phyloP scores from a whole-genome alignment of 768 basidiomycete species.

The Coprinopsis strossmayeri region DNA sequence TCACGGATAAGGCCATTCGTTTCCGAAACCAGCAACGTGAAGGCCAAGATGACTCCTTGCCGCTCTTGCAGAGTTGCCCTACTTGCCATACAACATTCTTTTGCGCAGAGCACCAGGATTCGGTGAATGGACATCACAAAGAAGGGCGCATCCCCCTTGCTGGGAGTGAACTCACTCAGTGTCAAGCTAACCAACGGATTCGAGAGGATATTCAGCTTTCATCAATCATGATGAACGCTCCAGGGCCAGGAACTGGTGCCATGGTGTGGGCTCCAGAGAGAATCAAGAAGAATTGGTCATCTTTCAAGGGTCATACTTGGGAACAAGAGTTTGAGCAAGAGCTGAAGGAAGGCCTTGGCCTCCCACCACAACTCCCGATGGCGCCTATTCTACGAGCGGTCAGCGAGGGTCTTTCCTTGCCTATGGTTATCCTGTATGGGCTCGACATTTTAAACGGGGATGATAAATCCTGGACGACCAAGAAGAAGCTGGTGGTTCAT shows the following conservation, averaged over 20 bases:
- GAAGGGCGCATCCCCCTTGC: constrained; percentile 16
- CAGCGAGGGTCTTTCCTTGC: constrained; percentile 23
- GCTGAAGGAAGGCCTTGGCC: constrained; percentile 8
- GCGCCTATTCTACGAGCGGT: constrained; percentile 18
- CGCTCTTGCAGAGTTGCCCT: constrained; percentile 17
- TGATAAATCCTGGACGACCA: constrained; percentile 21
- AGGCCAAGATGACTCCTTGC: constrained; percentile 1
- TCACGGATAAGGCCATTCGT: constrained; percentile 20
- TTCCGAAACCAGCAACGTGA: constrained; percentile 15
- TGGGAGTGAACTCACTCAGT: constrained; percentile 21
- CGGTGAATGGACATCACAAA: constrained; percentile 15
- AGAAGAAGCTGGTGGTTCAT: constrained; percentile 24
- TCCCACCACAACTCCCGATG: constrained; percentile 3
- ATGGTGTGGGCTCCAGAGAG: constrained; percentile 27
- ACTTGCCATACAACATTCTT: constrained; percentile 22
- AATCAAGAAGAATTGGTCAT: constrained; percentile 18
- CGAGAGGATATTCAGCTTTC: constrained; percentile 14
- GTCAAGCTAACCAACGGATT: constrained; percentile 21
- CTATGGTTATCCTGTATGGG: constrained; percentile 26
- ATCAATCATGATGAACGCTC: background rate
- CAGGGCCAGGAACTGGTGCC: constrained; percentile 3
- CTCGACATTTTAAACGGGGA: constrained; percentile 23
- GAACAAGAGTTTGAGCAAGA: constrained; percentile 18
- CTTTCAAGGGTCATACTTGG: constrained; percentile 21
- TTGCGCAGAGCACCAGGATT: constrained; percentile 22